These are phyloP conservation scores for Talaromyces islandicus DNA, from an alignment of 2,329 filamentous ascomycete species.

Conservation along the genomic window DNA sequence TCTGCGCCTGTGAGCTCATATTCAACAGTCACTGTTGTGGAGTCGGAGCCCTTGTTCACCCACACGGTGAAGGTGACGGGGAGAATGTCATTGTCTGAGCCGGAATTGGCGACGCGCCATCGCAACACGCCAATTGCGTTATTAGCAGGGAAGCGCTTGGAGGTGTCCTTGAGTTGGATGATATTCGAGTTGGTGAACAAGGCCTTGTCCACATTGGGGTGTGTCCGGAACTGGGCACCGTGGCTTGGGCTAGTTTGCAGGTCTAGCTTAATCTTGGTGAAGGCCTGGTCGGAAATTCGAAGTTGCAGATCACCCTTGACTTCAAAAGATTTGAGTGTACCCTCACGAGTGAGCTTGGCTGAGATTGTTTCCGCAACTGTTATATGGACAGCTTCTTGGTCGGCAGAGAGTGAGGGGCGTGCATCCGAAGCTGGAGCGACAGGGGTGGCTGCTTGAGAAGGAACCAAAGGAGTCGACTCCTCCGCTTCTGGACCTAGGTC, in stretches of 20 bases:
- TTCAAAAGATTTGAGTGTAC: constrained; percentile 75
- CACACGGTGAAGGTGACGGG: constrained; percentile 97
- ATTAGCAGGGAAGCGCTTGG: constrained; percentile 88
- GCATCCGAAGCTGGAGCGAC: constrained; percentile 47
- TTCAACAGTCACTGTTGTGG: constrained; percentile 86
- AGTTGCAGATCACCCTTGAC: constrained; percentile 90
- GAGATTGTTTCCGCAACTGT: constrained; percentile 86
- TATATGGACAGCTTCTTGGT: constrained; percentile 81
- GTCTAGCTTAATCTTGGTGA: constrained; percentile 87
- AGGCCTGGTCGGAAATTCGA: constrained; percentile 76
- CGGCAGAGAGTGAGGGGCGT: constrained; percentile 60
- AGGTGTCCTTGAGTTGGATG: constrained; percentile 84
- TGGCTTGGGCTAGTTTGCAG: constrained; percentile 70
- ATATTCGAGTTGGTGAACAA: constrained; percentile 75
- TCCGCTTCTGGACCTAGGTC: constrained; percentile 86
- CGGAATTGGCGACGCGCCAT: constrained; percentile 76
- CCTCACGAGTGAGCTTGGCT: constrained; percentile 82
- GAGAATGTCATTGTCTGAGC: constrained; percentile 71
- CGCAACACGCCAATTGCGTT: constrained; percentile 88
- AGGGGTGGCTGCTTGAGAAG: constrained; percentile 48
- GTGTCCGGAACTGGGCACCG: constrained; percentile 86
- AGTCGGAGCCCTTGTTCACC: constrained; percentile 82
- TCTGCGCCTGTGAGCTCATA: constrained; percentile 86
- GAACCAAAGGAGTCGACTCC: constrained; percentile 63
- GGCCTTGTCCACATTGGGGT: constrained; percentile 90